phyloP scores from a whole-genome alignment of 1,139 yeast species.

The Yamadazyma siamensis region DNA sequence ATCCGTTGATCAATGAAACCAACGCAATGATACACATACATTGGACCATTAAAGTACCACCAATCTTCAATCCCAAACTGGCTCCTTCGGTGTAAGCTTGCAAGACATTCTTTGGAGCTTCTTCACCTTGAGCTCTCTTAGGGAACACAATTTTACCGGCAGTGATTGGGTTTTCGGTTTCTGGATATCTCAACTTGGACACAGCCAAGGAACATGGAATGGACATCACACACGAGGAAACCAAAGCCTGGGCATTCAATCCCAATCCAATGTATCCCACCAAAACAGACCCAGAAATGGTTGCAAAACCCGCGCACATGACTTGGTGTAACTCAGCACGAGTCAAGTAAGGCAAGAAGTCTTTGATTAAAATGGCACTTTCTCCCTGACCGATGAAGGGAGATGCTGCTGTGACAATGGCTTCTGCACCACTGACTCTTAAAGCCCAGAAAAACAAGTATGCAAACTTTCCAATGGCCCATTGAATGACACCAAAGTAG shows the following conservation, averaged over 20 bases:
- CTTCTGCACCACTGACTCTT: slow-evolving; percentile 63
- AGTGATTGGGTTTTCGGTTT: slow-evolving; percentile 55
- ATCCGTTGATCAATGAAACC: slow-evolving; percentile 56
- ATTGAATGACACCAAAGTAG: slow-evolving; percentile 60
- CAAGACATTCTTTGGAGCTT: slow-evolving; percentile 52
- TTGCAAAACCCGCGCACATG: slow-evolving; percentile 66
- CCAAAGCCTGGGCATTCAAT: slow-evolving; percentile 60
- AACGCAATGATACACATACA: slow-evolving; percentile 62
- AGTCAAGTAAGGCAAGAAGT: slow-evolving; percentile 59
- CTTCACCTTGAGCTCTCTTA: slow-evolving; percentile 34
- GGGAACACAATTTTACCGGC: slow-evolving; percentile 49
- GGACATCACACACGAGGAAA: slow-evolving; percentile 69
- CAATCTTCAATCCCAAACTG: slow-evolving; percentile 55
- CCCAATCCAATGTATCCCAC: slow-evolving; percentile 67
- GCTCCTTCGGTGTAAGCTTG: slow-evolving; percentile 68
- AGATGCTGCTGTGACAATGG: slow-evolving; percentile 67
- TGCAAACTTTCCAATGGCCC: slow-evolving; percentile 61
- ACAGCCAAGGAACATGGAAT: slow-evolving; percentile 67
- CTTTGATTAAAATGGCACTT: slow-evolving; percentile 60
- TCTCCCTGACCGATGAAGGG: slow-evolving; percentile 73
- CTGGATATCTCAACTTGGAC: slow-evolving; percentile 61
- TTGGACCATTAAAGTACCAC: slow-evolving; percentile 59
- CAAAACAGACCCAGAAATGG: slow-evolving; percentile 64
- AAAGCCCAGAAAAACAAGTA: slow-evolving; percentile 60
- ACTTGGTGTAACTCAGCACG: slow-evolving; percentile 64